These are phyloP conservation scores for Epichloe aotearoae DNA, from an alignment of 2,329 filamentous ascomycete species.

Conservation along the genomic window DNA sequence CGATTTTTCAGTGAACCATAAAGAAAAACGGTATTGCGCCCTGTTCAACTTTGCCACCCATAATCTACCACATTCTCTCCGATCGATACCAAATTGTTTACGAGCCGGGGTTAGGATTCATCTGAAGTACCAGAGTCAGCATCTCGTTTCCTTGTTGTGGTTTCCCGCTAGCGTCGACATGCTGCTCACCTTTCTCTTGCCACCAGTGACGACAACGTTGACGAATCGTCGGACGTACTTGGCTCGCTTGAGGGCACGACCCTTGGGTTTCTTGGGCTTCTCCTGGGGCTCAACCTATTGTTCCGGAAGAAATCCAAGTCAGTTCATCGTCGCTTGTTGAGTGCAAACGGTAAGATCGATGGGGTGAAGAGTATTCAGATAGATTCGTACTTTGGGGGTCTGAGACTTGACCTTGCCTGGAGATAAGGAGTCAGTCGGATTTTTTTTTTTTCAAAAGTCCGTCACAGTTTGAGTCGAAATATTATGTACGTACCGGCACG, in stretches of 20 bases:
- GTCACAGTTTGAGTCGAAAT: no score
- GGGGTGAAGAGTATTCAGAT: slow-evolving; percentile 7
- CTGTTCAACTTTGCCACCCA: slow-evolving; percentile 13
- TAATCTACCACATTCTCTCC: slow-evolving; percentile 13
- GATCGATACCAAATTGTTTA: slow-evolving; percentile 29
- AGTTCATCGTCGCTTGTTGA: slow-evolving; percentile 17
- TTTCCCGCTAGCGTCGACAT: slow-evolving; percentile 10
- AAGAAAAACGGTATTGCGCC: not conserved
- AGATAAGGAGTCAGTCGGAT: not conserved
- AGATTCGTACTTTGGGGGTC: slow-evolving; percentile 65
- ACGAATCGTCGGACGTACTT: slow-evolving; percentile 96
- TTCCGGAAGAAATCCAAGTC: slow-evolving; percentile 10
- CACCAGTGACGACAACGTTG: slow-evolving; percentile 92
- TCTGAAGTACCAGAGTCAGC: slow-evolving; percentile 34
- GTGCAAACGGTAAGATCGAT: not conserved
- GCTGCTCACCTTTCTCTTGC: slow-evolving; percentile 82
- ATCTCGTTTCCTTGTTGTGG: not conserved
- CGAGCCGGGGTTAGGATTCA: slow-evolving; percentile 75
- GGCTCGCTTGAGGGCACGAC: slow-evolving; percentile 93
- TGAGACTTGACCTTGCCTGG: slow-evolving; percentile 95
- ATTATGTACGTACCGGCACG: slow-evolving; percentile 47
- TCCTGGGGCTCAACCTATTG: slow-evolving; percentile 72
- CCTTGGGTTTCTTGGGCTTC: slow-evolving; percentile 96
- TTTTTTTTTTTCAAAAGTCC: not conserved
- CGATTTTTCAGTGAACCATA: slow-evolving; percentile 9